These are phyloP conservation scores for Nakaseomyces bracarensis DNA, from an alignment of 1,139 yeast genomes.

Conservation along the genomic window DNA sequence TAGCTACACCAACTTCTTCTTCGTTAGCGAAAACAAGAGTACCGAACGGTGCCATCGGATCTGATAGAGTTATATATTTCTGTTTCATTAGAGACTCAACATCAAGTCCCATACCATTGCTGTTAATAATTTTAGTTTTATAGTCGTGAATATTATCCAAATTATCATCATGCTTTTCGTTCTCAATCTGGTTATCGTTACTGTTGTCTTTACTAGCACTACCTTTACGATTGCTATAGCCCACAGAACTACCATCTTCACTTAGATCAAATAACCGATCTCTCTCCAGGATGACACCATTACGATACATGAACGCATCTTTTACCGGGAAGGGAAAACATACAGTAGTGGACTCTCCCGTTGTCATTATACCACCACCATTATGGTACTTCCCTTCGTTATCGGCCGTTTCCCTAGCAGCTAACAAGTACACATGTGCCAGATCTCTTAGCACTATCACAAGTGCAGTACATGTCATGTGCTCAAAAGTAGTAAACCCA, in stretches of 20 bases:
- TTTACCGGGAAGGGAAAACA: conserved; percentile 27
- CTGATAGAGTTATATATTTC: conserved; percentile 28
- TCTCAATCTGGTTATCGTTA: too few species aligned
- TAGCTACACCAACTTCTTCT: not conserved
- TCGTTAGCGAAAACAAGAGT: conserved; percentile 2
- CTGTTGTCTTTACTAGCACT: too few species aligned
- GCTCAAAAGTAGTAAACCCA: conserved; percentile 28
- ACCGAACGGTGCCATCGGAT: conserved; percentile 31
- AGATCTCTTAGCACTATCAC: conserved; percentile 24
- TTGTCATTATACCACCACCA: conserved; percentile 8
- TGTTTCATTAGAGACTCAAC: conserved; percentile 13
- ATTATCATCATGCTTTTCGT: too few species aligned
- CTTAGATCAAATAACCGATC: conserved; percentile 4
- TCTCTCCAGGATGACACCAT: conserved; percentile 28
- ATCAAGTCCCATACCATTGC: not conserved
- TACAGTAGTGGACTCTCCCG: conserved; percentile 21
- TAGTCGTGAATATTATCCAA: too few species aligned
- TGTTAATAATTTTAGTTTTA: conserved; percentile 1
- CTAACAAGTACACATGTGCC: conserved; percentile 26
- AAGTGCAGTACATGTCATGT: conserved; percentile 18
- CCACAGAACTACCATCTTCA: too few species aligned
- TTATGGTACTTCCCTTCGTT: too few species aligned
- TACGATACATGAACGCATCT: conserved; percentile 27
- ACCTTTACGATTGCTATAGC: too few species aligned
- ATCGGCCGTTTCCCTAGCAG: not conserved